These are phyloP conservation scores for Myxozyma melibiosi DNA, from an alignment of 805 yeast species.

Conservation along the genomic window DNA sequence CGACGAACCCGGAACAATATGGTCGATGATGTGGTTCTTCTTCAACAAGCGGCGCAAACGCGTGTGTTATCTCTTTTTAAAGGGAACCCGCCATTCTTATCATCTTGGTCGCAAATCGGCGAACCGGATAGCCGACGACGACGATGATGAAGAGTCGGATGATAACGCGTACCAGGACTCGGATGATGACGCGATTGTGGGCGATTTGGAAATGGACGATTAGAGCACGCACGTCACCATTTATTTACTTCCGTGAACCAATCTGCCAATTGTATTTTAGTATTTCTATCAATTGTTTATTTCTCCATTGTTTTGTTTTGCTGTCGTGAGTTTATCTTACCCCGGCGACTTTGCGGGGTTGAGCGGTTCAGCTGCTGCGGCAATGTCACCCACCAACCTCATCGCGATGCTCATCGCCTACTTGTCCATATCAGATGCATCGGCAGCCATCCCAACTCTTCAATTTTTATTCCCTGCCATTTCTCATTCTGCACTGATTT, in stretches of 20 bases:
- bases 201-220: slow-evolving; percentile 47
- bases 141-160: slow-evolving; percentile 38
- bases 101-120: slow-evolving; percentile 44
- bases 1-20: slow-evolving; percentile 62
- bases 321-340: not conserved
- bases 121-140: slow-evolving; percentile 42
- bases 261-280: too few species aligned
- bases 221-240: not conserved
- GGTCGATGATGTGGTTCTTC: slow-evolving; percentile 88
- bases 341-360: not conserved
- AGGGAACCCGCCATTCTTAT: slow-evolving; percentile 51
- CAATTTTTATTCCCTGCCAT: too few species aligned
- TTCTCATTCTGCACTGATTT: too few species aligned
- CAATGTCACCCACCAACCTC: slow-evolving; percentile 8
- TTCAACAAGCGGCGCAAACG: slow-evolving; percentile 89
- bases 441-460: too few species aligned
- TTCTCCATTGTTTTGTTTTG: not conserved
- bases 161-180: slow-evolving; percentile 21
- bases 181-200: slow-evolving; percentile 44
- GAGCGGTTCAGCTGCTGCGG: not conserved
- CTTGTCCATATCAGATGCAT: not conserved
- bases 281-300: not conserved
- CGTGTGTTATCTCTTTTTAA: slow-evolving; percentile 81
- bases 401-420: not conserved
- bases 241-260: not conserved